Evolutionary conservation across 192 early-diverging fungal species (phyloP).

Genomic region (Cetraspora pellucida): DNA sequence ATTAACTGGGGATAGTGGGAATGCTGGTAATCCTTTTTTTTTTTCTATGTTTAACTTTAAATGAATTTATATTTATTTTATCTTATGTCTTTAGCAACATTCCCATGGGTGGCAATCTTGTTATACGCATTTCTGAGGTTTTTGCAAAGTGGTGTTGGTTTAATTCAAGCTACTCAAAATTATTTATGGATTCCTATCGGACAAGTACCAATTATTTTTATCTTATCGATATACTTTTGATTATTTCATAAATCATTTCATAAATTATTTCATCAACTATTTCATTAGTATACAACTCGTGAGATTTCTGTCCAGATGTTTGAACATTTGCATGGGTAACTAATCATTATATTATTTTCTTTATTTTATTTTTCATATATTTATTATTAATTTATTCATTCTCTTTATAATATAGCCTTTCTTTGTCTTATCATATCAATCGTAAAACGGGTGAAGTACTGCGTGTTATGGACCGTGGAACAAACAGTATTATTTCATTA

Average conservation of each 20-base stretch:
- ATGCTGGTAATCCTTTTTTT: neutral
- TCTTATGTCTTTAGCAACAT: slow-evolving; percentile 33
- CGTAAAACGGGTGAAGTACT: slow-evolving; percentile 95
- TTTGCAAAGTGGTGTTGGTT: slow-evolving; percentile 76
- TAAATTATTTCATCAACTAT: neutral
- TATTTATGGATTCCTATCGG: slow-evolving; percentile 92
- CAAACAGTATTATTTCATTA: slow-evolving; percentile 70
- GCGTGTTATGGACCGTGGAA: slow-evolving; percentile 86
- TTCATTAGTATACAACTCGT: slow-evolving; percentile 78
- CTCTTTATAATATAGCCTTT: slow-evolving; percentile 75
- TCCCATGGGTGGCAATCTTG: slow-evolving; percentile 60
- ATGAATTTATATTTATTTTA: neutral
- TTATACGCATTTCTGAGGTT: slow-evolving; percentile 67
- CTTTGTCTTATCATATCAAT: slow-evolving; percentile 89
- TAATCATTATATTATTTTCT: neutral
- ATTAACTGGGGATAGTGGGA: slow-evolving; percentile 44
- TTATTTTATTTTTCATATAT: neutral
- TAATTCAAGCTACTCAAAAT: slow-evolving; percentile 79
- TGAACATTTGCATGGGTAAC: slow-evolving; percentile 54
- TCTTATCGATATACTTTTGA: too few relatives aligned
- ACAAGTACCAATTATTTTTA: slow-evolving; percentile 45
- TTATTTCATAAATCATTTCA: neutral
- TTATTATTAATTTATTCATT: neutral
- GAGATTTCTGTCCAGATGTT: slow-evolving; percentile 92
- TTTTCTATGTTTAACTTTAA: neutral